Base-by-base conservation (phyloP, 129 eudicot species). In the Arctium lappa region DNA sequence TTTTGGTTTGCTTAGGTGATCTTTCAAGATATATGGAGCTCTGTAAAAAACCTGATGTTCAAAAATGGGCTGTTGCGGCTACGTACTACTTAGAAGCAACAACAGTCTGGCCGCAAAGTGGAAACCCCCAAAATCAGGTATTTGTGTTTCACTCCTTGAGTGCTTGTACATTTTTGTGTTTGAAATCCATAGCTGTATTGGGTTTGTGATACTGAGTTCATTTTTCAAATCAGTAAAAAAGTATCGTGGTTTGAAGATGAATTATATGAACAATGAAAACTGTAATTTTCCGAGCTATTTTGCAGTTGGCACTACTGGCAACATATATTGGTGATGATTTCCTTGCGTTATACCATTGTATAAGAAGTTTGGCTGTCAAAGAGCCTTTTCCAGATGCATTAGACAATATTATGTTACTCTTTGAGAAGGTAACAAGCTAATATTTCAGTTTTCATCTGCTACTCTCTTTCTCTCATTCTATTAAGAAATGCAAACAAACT, bases 81-180 rank as follows among this genome's bases (percentile, higher is more conserved):
- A 86, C 73, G 9, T 91, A 89, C 81, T 95, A 95, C 73, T 86
- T 93, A 8, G 92, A 95, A 83, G 97, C 99, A 79, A 79, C 97
- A 22, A 75, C 75, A 12, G 80, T 91, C 82, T 95, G 91, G 87
- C 99, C 97, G 16, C 91, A 88, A 53, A 89, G 99, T 86, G 99
- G 99, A 72, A 95, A 95, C 60, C 97, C 99, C 42, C 99, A 95
- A 86, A 95, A 95, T 91, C 99, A 95, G 97, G 99, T 95, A 81
- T 78, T 56, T 6, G 2, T 53, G 65, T 53, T 42, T 34, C 37
- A 34, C 37, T 34, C 37, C 37, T 34, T 34, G 37, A 34, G 37
- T 34, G 37, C 37, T 34, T 44, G 27, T n/a, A 53, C 27, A 16
- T 53, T 53, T 15, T 80, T 79, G 77, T 76, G 70, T 27, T 63